Evolutionary conservation across 2,329 filamentous ascomycete genomes (phyloP).

Genomic region (Botryotinia globosa): DNA sequence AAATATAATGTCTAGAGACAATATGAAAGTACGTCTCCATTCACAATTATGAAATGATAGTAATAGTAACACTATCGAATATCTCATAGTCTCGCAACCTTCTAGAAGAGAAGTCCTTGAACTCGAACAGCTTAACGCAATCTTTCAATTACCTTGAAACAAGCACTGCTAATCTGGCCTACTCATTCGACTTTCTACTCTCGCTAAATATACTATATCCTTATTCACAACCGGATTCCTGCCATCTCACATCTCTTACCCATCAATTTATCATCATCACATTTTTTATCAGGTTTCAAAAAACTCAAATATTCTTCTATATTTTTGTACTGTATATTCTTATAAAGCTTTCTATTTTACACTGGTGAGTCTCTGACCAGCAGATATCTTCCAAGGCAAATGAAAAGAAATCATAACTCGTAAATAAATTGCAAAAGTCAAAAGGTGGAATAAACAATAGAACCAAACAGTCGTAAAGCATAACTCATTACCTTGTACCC

Average conservation of each 20-base stretch:
- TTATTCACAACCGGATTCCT: not conserved
- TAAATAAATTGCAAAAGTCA: not conserved
- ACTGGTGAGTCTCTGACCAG: not conserved
- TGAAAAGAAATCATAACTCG: not conserved
- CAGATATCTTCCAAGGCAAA: not conserved
- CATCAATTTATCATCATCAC: not conserved
- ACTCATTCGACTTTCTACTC: not conserved
- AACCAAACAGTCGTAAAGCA: not conserved
- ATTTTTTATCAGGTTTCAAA: not conserved
- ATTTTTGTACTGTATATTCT: not conserved
- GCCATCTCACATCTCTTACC: not conserved
- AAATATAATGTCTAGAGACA: not conserved
- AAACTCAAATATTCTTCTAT: not conserved
- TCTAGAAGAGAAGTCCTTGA: not conserved
- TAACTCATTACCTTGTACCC: not conserved
- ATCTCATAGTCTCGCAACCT: not conserved
- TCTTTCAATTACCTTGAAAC: not conserved
- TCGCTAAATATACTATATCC: not conserved
- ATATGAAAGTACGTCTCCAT: not conserved
- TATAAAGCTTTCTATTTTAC: not conserved
- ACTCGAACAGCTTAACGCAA: fast-evolving
- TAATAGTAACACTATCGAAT: not conserved
- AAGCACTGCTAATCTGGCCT: fast-evolving
- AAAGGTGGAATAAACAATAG: not conserved
- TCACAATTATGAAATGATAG: not conserved